These are phyloP conservation scores for Ramicandelaber brevisporus DNA, from an alignment of 192 early-diverging fungal genomes.

Conservation along the genomic window DNA sequence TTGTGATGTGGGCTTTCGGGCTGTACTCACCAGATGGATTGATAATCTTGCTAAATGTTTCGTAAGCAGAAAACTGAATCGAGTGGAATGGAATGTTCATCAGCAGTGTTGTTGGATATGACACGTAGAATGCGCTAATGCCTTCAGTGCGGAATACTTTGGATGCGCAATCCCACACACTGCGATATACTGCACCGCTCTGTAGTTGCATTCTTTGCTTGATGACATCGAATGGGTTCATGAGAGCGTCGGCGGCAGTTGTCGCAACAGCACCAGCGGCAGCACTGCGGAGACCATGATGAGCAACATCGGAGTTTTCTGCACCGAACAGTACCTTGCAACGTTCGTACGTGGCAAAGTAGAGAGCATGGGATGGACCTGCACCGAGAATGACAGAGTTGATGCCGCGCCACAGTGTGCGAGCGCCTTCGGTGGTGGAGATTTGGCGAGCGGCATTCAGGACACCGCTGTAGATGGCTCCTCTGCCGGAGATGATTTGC, in stretches of 20 bases:
- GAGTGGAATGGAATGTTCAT: constrained; percentile 93
- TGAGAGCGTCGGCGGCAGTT: constrained; percentile 60
- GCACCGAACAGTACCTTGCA: constrained; percentile 53
- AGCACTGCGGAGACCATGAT: constrained; percentile 11
- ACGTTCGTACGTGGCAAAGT: constrained; percentile 86
- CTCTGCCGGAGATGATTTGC: no score
- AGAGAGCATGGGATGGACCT: constrained; percentile 85
- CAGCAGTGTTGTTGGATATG: constrained; percentile 75
- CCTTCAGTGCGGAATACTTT: constrained; percentile 52
- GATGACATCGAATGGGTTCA: constrained; percentile 96
- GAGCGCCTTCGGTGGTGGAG: constrained; percentile 44
- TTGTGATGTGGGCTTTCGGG: constrained; percentile 58
- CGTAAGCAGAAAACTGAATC: constrained; percentile 81
- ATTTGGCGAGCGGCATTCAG: constrained; percentile 39
- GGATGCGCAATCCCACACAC: constrained; percentile 37
- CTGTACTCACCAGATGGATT: constrained; percentile 65
- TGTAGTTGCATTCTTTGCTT: constrained; percentile 91
- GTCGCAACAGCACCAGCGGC: constrained; percentile 76
- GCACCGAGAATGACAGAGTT: constrained; percentile 78
- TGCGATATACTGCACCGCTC: constrained; percentile 38
- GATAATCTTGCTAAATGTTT: constrained; percentile 54
- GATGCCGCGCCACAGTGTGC: constrained; percentile 80
- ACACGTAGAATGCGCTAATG: constrained; percentile 66
- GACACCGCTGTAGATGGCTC: constrained; percentile 42
- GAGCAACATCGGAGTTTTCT: background rate